These are phyloP conservation scores for Cryptococcus wingfieldii DNA, from an alignment of 1,284 basidiomycete species.

Conservation along the genomic window DNA sequence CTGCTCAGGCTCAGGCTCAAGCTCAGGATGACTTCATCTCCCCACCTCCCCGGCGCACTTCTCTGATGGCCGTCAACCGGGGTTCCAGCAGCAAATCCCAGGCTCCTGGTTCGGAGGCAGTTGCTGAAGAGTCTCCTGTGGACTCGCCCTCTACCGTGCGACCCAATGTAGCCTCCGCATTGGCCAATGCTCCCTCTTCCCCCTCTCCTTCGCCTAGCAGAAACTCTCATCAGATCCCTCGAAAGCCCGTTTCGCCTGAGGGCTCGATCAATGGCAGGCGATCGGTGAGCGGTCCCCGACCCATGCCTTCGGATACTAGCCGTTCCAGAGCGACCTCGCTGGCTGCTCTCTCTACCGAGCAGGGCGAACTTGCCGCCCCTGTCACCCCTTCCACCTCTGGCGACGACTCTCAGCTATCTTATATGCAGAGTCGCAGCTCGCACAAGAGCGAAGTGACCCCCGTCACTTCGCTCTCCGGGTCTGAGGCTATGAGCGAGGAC, in stretches of 20 bases:
- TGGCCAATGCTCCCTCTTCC: slow-evolving; percentile 4
- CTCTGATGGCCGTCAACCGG: neutral
- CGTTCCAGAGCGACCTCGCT: slow-evolving; percentile 4
- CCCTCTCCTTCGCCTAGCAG: slow-evolving; percentile 1
- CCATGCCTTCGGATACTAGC: slow-evolving; percentile 13
- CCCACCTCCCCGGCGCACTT: neutral
- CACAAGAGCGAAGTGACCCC: slow-evolving; percentile 12
- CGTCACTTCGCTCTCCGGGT: slow-evolving; percentile 12
- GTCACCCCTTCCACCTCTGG: slow-evolving; percentile 15
- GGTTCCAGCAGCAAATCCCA: neutral
- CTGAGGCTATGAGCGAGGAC: slow-evolving; percentile 4
- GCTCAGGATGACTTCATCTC: neutral
- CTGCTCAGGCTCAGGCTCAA: neutral
- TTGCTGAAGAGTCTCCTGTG: neutral
- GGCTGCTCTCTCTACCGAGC: neutral
- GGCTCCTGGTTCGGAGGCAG: neutral
- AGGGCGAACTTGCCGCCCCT: neutral
- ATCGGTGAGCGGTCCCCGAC: slow-evolving; percentile 21
- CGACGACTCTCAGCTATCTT: slow-evolving; percentile 14
- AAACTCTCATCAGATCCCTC: slow-evolving; percentile 2
- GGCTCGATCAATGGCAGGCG: neutral
- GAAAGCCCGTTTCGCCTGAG: neutral
- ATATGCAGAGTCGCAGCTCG: slow-evolving; percentile 6
- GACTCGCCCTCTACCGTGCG: neutral
- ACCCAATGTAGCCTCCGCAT: neutral